Evolutionary conservation across 2,329 filamentous ascomycete species (phyloP).

Genomic region (Plectosphaerella cucumerina): DNA sequence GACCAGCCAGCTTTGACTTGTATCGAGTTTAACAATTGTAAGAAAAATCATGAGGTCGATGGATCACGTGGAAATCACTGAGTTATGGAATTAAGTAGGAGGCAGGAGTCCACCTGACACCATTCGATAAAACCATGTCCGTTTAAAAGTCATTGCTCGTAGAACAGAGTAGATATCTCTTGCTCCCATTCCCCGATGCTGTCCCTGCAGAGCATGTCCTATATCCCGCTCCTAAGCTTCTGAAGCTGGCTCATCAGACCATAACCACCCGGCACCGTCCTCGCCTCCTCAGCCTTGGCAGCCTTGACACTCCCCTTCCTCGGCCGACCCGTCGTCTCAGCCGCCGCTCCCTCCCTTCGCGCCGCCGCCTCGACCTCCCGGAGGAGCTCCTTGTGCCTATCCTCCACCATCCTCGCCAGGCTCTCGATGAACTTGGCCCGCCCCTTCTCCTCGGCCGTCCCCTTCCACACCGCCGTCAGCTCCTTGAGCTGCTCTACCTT

Average conservation of each 20-base stretch:
- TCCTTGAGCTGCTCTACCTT: conserved; percentile 75
- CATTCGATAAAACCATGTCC: too few species aligned
- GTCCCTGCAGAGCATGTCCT: conserved; percentile 8
- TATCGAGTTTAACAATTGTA: too few species aligned
- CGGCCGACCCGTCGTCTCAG: conserved; percentile 20
- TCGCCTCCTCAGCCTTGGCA: conserved; percentile 32
- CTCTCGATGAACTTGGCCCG: conserved; percentile 76
- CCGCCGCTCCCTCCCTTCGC: conserved; percentile 27
- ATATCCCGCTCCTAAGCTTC: conserved; percentile 52
- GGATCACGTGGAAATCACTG: too few species aligned
- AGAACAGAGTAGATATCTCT: too few species aligned
- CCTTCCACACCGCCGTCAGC: conserved; percentile 81
- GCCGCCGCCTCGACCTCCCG: conserved; percentile 44
- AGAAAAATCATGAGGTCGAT: too few species aligned
- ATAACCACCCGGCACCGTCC: conserved; percentile 45
- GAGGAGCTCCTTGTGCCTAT: conserved; percentile 54
- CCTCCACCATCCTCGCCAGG: conserved; percentile 78
- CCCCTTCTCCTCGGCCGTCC: conserved; percentile 92
- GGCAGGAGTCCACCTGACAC: too few species aligned
- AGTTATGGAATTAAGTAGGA: too few species aligned
- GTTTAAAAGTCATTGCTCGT: too few species aligned
- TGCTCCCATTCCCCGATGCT: neutral
- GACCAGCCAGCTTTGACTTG: too few species aligned
- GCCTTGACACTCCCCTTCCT: conserved; percentile 28
- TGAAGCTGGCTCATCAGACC: conserved; percentile 60